Conservation (phyloP, 768 basidiomycete genomes). For the Paxillus ammoniavirescens region DNA sequence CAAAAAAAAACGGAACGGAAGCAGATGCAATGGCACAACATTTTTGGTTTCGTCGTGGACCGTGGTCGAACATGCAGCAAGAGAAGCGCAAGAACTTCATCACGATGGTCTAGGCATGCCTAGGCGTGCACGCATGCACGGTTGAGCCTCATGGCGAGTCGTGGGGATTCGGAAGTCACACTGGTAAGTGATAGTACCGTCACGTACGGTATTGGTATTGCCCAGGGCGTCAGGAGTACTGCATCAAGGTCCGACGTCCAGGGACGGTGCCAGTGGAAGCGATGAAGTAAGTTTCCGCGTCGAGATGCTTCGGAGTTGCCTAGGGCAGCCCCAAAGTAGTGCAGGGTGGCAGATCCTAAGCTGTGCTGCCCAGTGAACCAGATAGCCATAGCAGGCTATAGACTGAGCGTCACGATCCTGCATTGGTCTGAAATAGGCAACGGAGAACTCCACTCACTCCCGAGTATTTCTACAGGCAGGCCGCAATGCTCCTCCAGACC, state of each 20-base stretch:
- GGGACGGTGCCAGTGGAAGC: background rate
- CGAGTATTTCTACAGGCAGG: conserved; percentile 26
- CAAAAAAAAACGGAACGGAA: background rate
- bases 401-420: too few species aligned
- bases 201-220: background rate
- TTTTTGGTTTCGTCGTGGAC: background rate
- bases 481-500: conserved; percentile 9
- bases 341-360: conserved; percentile 16
- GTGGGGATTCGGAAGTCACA: background rate
- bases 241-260: background rate
- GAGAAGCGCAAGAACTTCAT: background rate
- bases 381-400: too few species aligned
- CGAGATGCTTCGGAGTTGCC: background rate
- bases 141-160: background rate
- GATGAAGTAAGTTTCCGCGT: too few species aligned
- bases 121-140: background rate
- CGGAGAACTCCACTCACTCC: conserved; percentile 13
- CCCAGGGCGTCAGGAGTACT: background rate
- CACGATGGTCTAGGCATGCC: background rate
- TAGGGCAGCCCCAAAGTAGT: background rate
- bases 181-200: too few species aligned
- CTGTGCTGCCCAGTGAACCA: conserved; percentile 14
- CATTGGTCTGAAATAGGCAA: conserved; percentile 23
- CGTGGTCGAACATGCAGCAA: background rate
- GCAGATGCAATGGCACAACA: background rate